Evolutionary conservation across 129 eudicot species (phyloP).

Genomic region (Helianthus tuberosus): DNA sequence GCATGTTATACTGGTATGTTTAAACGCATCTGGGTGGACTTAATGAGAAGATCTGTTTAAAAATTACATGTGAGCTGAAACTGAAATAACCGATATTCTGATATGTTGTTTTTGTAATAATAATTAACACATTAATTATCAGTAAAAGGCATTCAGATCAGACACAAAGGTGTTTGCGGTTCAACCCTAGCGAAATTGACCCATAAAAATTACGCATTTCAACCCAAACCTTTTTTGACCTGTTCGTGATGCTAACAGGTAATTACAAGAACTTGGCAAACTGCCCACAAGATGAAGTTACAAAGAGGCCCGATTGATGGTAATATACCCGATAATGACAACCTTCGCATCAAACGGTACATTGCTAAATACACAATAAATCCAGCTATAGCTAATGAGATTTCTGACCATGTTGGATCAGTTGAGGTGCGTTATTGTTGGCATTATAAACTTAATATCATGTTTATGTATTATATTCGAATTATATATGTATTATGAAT

Average conservation of each 20-base stretch:
- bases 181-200: slow-evolving; percentile 1
- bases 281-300: slow-evolving; percentile 96
- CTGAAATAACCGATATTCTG: too few relatives aligned
- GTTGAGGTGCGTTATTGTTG: slow-evolving; percentile 62
- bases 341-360: slow-evolving; percentile 78
- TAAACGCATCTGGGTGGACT: too few relatives aligned
- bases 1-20: too few relatives aligned
- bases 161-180: neutral
- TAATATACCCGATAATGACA: slow-evolving; percentile 60
- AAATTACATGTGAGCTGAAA: too few relatives aligned
- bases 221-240: neutral
- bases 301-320: slow-evolving; percentile 64
- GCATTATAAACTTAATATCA: too few relatives aligned
- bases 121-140: neutral
- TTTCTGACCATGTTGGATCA: slow-evolving; percentile 84
- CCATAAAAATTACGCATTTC: neutral
- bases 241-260: slow-evolving; percentile 54
- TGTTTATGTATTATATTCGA: too few relatives aligned
- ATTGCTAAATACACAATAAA: slow-evolving; percentile 94
- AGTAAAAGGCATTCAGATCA: neutral
- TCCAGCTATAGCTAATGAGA: slow-evolving; percentile 92
- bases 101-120: neutral
- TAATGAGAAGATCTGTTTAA: too few relatives aligned
- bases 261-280: slow-evolving; percentile 93
- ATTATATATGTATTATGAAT: too few relatives aligned